Base-by-base conservation (phyloP, 2,329 filamentous ascomycete genomes). In the Graphiopsis chlorocephala region DNA sequence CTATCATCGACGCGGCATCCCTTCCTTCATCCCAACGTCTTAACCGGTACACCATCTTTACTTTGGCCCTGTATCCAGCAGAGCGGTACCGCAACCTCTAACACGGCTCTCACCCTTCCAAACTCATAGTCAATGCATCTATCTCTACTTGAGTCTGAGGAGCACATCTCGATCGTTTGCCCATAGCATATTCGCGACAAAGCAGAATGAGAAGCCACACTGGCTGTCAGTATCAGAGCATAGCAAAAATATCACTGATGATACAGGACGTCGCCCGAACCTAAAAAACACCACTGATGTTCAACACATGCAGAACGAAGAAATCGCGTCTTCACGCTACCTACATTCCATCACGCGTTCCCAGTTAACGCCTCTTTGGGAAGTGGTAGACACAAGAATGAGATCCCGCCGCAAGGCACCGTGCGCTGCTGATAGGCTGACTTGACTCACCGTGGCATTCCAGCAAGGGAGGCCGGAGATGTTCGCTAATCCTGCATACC, bases 401-500 rank as follows among this genome's bases (percentile, higher is more conserved):
- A 48, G 45, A 33, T 25, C 20, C 60, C 12, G 29, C 63, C 66
- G 68, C 68, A 72, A 70, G 69, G 65, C 59, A 56, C 59, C 35
- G 33, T 57, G 58, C 23, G 48, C 42, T 52, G 33, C 17, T 64
- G 47, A 45, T 61, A 58, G 45, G 62, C 8, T 64, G 42, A 64
- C 66, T 20, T 62, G 42, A 63, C 65, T 63, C 64, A 23, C 38
- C 28, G 29, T 47, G 56, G 50, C 60, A 52, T 64, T 67, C 63
- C 68, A 65, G 71, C 67, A 74, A 74, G 73, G 72, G 69, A 67
- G 64, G 55, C 45, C 67, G 68, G 70, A 71, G 64, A 68, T 67
- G 67, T 66, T 71, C 71, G 72, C 68, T 67, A 61, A 71, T 71
- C 69, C 71, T 64, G 72, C 72, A 73, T 66, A 69, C 72, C 68